Conservation (phyloP, 2,329 filamentous ascomycete species). For the Dothidotthia symphoricarpi region DNA sequence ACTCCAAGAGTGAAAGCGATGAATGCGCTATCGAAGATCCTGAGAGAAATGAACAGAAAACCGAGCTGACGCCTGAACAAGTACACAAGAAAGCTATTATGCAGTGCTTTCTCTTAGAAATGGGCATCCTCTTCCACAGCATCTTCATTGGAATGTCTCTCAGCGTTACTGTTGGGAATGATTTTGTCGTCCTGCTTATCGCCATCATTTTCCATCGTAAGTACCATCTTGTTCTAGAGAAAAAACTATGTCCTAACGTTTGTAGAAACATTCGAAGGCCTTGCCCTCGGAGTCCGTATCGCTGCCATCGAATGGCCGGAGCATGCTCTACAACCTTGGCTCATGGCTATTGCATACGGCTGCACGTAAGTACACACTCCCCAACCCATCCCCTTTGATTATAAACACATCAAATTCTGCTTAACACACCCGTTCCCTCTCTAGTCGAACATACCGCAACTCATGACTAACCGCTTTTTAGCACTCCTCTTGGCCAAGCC, state of each 20-base stretch:
- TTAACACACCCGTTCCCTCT: no score
- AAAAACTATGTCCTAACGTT: background rate
- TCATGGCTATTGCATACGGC: slow-evolving; percentile 77
- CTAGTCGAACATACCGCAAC: no score
- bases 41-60: slow-evolving; percentile 15
- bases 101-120: slow-evolving; percentile 52
- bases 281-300: slow-evolving; percentile 81
- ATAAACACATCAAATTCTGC: background rate
- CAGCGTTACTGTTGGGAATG: slow-evolving; percentile 53
- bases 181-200: slow-evolving; percentile 58
- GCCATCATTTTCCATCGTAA: slow-evolving; percentile 59
- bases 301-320: slow-evolving; percentile 63
- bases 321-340: slow-evolving; percentile 50
- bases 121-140: slow-evolving; percentile 62
- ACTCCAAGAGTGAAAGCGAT: slow-evolving; percentile 17
- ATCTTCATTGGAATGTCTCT: slow-evolving; percentile 63
- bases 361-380: slow-evolving; percentile 34
- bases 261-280: slow-evolving; percentile 76
- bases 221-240: background rate
- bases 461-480: slow-evolving; percentile 46
- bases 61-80: slow-evolving; percentile 21
- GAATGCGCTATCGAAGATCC: slow-evolving; percentile 26
- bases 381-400: background rate
- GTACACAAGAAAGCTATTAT: slow-evolving; percentile 31
- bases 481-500: slow-evolving; percentile 77